Percentiles rank a stretch among this genome's conserved stretches.
Conservation (phyloP, 2,329 filamentous ascomycete species). For the Stagonosporopsis cucurbitacearum region DNA sequence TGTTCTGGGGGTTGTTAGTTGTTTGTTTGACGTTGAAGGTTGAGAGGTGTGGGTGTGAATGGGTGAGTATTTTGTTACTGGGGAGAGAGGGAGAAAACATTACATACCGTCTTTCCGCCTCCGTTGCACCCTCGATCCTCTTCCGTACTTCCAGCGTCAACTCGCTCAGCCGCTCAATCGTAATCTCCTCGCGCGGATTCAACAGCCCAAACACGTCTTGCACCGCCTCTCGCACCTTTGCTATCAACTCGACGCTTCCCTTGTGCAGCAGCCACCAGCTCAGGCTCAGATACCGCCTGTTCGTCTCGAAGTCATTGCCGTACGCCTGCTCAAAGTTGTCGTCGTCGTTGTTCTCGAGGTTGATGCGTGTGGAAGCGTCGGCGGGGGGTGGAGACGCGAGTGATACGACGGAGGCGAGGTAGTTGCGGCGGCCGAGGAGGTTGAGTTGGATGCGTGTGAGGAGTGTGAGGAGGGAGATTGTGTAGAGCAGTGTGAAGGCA, state of each 20-base stretch:
- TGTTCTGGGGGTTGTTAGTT: slow-evolving; percentile 45
- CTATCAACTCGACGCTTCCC: slow-evolving; percentile 83
- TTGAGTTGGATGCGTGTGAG: slow-evolving; percentile 96
- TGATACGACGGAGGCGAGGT: slow-evolving; percentile 92
- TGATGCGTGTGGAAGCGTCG: slow-evolving; percentile 76
- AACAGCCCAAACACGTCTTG: slow-evolving; percentile 87
- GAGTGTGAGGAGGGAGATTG: slow-evolving; percentile 84
- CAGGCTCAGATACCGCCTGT: slow-evolving; percentile 91
- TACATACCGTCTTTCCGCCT: slow-evolving; percentile 64
- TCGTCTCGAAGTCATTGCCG: slow-evolving; percentile 94
- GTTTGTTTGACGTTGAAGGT: not conserved
- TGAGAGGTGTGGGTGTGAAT: not conserved
- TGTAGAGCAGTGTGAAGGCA: slow-evolving; percentile 91
- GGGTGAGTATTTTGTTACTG: too few species aligned
- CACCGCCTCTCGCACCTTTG: slow-evolving; percentile 83
- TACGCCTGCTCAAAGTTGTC: slow-evolving; percentile 81
- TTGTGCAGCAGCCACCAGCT: slow-evolving; percentile 97
- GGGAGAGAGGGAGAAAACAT: not conserved
- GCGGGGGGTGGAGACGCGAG: slow-evolving; percentile 73
- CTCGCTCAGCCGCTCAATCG: slow-evolving; percentile 78
- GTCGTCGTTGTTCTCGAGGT: slow-evolving; percentile 90
- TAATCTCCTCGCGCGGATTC: slow-evolving; percentile 87
- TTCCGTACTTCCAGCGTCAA: slow-evolving; percentile 83
- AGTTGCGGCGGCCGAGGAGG: slow-evolving; percentile 90
- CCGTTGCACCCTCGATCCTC: slow-evolving; percentile 78